phyloP scores from a whole-genome alignment of 2,329 filamentous ascomycete genomes.

The Calycina herbarum region DNA sequence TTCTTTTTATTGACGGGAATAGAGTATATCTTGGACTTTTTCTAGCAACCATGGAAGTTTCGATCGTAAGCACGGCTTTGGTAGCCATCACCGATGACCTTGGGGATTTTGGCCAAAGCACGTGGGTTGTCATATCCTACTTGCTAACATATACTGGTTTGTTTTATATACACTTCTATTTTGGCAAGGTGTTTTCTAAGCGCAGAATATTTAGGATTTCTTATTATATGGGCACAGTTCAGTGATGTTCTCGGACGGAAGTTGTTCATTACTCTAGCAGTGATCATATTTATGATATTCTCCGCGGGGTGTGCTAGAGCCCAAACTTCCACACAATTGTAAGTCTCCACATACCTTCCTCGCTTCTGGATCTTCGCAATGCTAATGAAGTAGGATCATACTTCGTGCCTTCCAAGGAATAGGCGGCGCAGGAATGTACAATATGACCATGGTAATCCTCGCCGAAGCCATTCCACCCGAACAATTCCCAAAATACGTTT shows the following conservation, averaged over 20 bases:
- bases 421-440: background rate
- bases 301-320: constrained; percentile 13
- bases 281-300: constrained; percentile 10
- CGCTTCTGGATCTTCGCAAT: background rate
- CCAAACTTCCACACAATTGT: constrained; percentile 20
- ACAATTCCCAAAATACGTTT: constrained; percentile 7
- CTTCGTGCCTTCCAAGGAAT: constrained; percentile 5
- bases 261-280: background rate
- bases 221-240: constrained; percentile 15
- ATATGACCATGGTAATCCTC: background rate
- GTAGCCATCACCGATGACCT: constrained; percentile 12
- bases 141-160: constrained; percentile 5
- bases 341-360: constrained; percentile 7
- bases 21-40: constrained; percentile 11
- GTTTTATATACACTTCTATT: background rate
- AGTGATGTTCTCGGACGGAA: constrained; percentile 16
- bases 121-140: constrained; percentile 12
- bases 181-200: background rate
- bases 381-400: background rate
- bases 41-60: constrained; percentile 14
- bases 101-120: constrained; percentile 3
- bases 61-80: constrained; percentile 15
- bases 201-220: background rate
- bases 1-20: too few species aligned
- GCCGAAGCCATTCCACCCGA: background rate